Evolutionary conservation across 2,329 filamentous ascomycete genomes (phyloP), one percentile per base, ranked within the genome.

Genomic region (Pseudocercospora pini-densiflorae): DNA sequence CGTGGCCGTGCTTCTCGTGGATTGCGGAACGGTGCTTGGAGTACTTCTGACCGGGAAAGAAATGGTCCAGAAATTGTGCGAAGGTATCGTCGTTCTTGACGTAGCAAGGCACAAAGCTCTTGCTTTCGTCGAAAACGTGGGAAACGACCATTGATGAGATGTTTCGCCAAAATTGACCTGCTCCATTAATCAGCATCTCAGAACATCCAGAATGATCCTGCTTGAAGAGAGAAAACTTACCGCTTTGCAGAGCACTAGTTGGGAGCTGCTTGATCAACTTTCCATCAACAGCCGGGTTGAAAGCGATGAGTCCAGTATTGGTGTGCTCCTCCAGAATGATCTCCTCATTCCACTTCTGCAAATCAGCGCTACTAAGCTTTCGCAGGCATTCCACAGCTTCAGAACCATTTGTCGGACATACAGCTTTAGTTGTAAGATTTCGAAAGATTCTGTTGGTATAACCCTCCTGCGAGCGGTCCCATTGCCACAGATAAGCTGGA

Each of bases 231-330:
- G 21, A 23, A n/a, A n/a, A 21, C n/a, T 47, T 23, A 47, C 43
- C 43, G 10, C 21, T 47, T n/a, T 47, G 43, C 10, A 47, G 43
- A 10, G 43, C 43, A 23, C 43, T 47, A 23, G 43, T 47, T 3
- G 43, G 43, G 8, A 47, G 43, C n/a, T 47, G 43, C 43, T 47
- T 47, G 43, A 47, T 47, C 16, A 47, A 9, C 43, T 47, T 76
- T 0, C 83, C 83, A 70, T 87, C 85, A 6, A 78, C 75, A 5
- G 84, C 79, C 2, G 66, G 85, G 0, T 82, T 77, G 59, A 77
- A 80, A 1, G 77, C 78, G 70, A 82, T 86, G 0, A 70, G 69
- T 7, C 84, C 83, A 59, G 79, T 83, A 33, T 80, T 73, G 9
- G 77, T 70, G 65, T 85, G 85, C n/a, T 82, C 84, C 9, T 70